Evolutionary conservation across 1,284 basidiomycete genomes (phyloP).

Genomic region (Lentinus polychrous): DNA sequence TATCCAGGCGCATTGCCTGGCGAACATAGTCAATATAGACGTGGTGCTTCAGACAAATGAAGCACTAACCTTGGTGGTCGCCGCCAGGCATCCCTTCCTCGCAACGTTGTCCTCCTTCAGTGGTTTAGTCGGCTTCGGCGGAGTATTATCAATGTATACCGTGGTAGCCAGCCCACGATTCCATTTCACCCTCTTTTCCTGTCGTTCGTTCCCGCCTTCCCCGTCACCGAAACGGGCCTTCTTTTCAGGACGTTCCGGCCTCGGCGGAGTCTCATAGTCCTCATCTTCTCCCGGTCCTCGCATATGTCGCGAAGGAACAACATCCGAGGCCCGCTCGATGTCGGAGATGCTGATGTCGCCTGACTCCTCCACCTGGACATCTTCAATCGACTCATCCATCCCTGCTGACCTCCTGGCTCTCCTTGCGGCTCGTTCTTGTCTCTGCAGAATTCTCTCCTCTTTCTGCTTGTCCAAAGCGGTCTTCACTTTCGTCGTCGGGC

Average conservation of each 20-base stretch:
- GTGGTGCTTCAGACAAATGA: too few species aligned
- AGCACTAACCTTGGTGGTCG: slow-evolving; percentile 52
- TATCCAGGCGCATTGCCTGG: slow-evolving; percentile 65
- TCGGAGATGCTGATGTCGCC: slow-evolving; percentile 14
- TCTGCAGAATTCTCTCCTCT: slow-evolving; percentile 54
- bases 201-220: slow-evolving; percentile 3
- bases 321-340: slow-evolving; percentile 26
- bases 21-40: slow-evolving; percentile 1
- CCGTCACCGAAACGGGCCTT: slow-evolving; percentile 30
- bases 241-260: slow-evolving; percentile 30
- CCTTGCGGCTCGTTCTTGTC: slow-evolving; percentile 61
- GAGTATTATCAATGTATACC: slow-evolving; percentile 53
- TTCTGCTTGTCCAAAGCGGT: slow-evolving; percentile 67
- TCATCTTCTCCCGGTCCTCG: slow-evolving; percentile 77
- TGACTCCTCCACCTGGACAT: slow-evolving; percentile 10
- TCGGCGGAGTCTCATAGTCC: slow-evolving; percentile 65
- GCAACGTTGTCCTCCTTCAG: slow-evolving; percentile 30
- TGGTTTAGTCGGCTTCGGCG: slow-evolving; percentile 38
- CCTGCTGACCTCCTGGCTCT: slow-evolving; percentile 44
- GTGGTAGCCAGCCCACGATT: slow-evolving; percentile 60
- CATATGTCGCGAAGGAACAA: slow-evolving; percentile 33
- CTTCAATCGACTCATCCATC: slow-evolving; percentile 12
- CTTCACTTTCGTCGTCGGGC: slow-evolving; percentile 68
- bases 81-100: slow-evolving; percentile 61
- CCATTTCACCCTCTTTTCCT: slow-evolving; percentile 70